Conservation (phyloP, 2,329 filamentous ascomycete species). For the Diaporthe humulicola region DNA sequence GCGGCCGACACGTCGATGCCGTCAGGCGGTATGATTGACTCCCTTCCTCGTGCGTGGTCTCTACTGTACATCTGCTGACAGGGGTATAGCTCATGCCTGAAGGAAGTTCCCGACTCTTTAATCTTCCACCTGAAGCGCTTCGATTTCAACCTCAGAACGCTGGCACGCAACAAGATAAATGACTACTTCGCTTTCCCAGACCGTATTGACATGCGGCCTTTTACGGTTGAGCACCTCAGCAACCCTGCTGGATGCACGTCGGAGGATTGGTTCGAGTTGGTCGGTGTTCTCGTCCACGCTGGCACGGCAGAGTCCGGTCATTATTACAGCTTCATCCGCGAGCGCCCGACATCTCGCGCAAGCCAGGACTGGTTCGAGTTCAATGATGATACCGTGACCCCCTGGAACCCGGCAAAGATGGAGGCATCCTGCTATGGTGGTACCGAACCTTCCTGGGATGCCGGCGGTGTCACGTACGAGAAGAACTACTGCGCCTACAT, state of each 20-base stretch:
- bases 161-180: conserved; percentile 93
- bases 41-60: conserved; percentile 4
- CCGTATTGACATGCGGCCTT: conserved; percentile 87
- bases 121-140: conserved; percentile 96
- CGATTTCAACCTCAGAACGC: conserved; percentile 81
- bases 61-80: conserved; percentile 35
- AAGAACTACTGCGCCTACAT: conserved; percentile 95
- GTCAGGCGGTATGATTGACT: conserved; percentile 78
- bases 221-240: conserved; percentile 87
- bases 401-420: conserved; percentile 81
- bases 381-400: conserved; percentile 87
- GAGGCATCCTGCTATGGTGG: conserved; percentile 86
- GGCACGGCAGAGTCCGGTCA: conserved; percentile 95
- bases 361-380: conserved; percentile 85
- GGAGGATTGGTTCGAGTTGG: conserved; percentile 89
- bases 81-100: conserved; percentile 80
- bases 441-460: conserved; percentile 63
- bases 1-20: conserved; percentile 89
- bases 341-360: conserved; percentile 71
- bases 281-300: conserved; percentile 94
- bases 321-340: conserved; percentile 95
- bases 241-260: conserved; percentile 66
- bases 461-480: conserved; percentile 64
- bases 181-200: conserved; percentile 92
- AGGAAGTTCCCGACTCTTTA: conserved; percentile 91